These are phyloP conservation scores for Phanerochaete sordida DNA, from an alignment of 768 basidiomycete genomes.

Conservation along the genomic window DNA sequence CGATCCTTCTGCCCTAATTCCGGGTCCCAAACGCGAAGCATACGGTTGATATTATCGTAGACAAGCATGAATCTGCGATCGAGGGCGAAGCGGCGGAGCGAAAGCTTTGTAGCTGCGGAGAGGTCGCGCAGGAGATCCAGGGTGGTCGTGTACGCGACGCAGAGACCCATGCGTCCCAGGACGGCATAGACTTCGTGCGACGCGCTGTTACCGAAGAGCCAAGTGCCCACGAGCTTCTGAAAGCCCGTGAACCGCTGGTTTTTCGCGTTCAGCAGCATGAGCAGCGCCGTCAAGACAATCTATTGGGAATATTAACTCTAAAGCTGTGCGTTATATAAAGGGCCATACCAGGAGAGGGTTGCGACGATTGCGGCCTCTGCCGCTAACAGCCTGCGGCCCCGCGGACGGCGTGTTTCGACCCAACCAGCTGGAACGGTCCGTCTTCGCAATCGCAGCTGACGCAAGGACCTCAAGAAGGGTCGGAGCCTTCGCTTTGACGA, in stretches of 20 bases:
- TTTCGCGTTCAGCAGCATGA: constrained; percentile 15
- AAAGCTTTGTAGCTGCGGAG: constrained; percentile 6
- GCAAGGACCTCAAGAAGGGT: too few species aligned
- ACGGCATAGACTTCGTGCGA: constrained; percentile 14
- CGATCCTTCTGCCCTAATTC: constrained; percentile 16
- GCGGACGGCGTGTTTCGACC: too few species aligned
- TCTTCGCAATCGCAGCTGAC: too few species aligned
- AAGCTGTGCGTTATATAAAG: too few species aligned
- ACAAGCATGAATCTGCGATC: constrained; percentile 14
- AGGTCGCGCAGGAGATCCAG: constrained; percentile 13
- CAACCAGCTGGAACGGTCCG: too few species aligned
- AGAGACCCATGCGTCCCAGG: constrained; percentile 17
- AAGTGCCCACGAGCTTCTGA: constrained; percentile 18
- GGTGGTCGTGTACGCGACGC: constrained; percentile 16
- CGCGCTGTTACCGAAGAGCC: constrained; percentile 18
- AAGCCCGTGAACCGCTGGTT: constrained; percentile 18
- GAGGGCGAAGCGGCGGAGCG: constrained; percentile 6
- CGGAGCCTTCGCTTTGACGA: neutral
- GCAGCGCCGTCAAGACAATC: neutral
- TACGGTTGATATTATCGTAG: constrained; percentile 24
- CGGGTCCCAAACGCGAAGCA: constrained; percentile 19
- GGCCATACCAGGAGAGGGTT: too few species aligned
- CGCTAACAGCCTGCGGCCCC: too few species aligned
- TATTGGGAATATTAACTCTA: neutral
- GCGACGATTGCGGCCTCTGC: too few species aligned